Evolutionary conservation across 495 filamentous ascomycete genomes (phyloP), one percentile per base, ranked within the genome.

Genomic region (Haplographium delicatum): DNA sequence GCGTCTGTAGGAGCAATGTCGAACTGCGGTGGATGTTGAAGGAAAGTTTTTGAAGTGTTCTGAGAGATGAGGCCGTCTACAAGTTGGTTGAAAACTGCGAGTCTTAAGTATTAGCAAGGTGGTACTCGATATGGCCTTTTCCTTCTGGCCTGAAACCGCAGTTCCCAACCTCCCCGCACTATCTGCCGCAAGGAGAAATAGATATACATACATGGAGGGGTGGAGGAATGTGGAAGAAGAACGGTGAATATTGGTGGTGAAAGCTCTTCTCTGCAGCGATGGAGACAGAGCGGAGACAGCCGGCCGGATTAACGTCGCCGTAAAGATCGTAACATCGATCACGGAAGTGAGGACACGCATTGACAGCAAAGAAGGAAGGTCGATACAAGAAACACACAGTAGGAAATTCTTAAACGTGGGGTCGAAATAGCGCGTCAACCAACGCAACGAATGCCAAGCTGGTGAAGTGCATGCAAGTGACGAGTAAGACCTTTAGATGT

Each of bases 1-100:
- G 53, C 72, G 69, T 53, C 74, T 68, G 62, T 73, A 71, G 45
- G 74, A 79, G 57, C 74, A 78, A 45, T 71, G 47, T 38, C 75
- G 70, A 44, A 72, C 47, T 59, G 51, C 23, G 16, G 53, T 48
- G 8, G 58, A 45, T 42, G 54, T 50, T 33, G 37, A 22, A 38
- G 42, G 45, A 28, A 51, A 47, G 35, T 46, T 39, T 50, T 44
- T 50, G 42, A 49, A 45, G 6, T 23, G 26, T 28, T 44, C 31
- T 18, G 38, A 44, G 27, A 47, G 44, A 10, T 48, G 47, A 42
- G 59, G 45, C 34, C 30, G 47, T 34, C 22, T 23, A 15, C 25
- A 54, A 38, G 20, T 49, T 3, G 44, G 24, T 18, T 26, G 41
- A 16, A 23, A 44, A 31, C 54, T 57, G 25, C 13, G 18, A n/a